Evolutionary conservation across 768 basidiomycete genomes (phyloP), one percentile per base, ranked within the genome.

Genomic region (Phylloporus sp.): DNA sequence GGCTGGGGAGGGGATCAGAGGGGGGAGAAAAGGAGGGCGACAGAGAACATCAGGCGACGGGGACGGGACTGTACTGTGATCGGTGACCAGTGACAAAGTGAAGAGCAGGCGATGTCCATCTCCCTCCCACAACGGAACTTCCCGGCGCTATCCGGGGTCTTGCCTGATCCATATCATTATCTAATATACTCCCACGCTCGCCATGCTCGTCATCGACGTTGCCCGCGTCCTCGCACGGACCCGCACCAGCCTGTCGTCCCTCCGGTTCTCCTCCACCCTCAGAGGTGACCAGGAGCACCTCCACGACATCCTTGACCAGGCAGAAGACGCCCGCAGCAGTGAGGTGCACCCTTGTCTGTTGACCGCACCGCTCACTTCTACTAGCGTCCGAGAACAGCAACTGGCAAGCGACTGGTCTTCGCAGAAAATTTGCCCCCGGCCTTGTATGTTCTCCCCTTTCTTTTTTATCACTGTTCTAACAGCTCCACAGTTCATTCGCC

Each of bases 401-500:
- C 16, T 70, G 69, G 68, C 58, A 59, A 6, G 18, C 58, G 16
- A 20, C 60, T 13, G 59, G 59, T 12, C n/a, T 55, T n/a, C 69
- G 65, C 44, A 68, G 67, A 43, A 59, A 57, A 50, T 68, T 69
- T 31, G 7, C 57, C 0, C 23, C 58, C 1, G 58, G 60, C 27
- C 28, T 69, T 47, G 68, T 69, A 27, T 4, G 65, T 6, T 20
- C 16, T 5, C 3, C 13, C 2, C 4, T 7, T 29, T 1, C 3
- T 3, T 27, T 12, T 28, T 10, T n/a, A 27, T 4, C 28, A 20
- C 40, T 0, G 18, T 10, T 12, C 52, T 53, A 0, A 51, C 52
- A 11, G 0, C 2, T 41, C 15, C 13, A 9, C 24, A 81, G 81
- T 79, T 80, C 59, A 61, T 80, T 40, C 71, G 70, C 20, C 81